phyloP scores from a whole-genome alignment of 495 filamentous ascomycete genomes.

The Tuber melanosporum region DNA sequence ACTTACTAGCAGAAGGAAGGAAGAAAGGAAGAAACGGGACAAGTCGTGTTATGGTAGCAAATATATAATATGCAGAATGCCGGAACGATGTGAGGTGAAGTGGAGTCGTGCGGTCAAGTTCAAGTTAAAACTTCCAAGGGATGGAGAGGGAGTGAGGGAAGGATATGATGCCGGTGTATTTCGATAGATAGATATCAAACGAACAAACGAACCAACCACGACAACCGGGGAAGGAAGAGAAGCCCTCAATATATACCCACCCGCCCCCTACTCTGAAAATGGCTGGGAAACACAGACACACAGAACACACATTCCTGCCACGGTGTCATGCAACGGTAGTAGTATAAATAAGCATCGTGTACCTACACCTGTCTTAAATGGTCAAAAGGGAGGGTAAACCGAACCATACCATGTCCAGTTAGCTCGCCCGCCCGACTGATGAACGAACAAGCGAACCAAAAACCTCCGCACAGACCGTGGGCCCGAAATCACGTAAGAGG shows the following conservation, averaged over 20 bases:
- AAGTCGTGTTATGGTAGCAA: neutral
- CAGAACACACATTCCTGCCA: neutral
- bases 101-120: neutral
- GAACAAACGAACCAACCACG: neutral
- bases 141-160: neutral
- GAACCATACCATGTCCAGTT: neutral
- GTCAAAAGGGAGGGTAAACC: neutral
- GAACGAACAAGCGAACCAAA: neutral
- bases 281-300: neutral
- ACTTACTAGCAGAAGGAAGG: neutral
- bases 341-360: conserved; percentile 4
- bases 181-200: neutral
- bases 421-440: neutral
- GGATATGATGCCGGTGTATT: neutral
- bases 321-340: neutral
- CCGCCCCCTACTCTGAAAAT: neutral
- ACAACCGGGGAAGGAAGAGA: neutral
- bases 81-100: neutral
- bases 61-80: neutral
- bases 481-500: neutral
- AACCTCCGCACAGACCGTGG: neutral
- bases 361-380: neutral
- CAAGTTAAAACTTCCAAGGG: neutral
- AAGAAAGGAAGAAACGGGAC: neutral
- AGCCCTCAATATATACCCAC: neutral